phyloP scores from a whole-genome alignment of 73 alveolate genomes.

The Uronychia binucleata region DNA sequence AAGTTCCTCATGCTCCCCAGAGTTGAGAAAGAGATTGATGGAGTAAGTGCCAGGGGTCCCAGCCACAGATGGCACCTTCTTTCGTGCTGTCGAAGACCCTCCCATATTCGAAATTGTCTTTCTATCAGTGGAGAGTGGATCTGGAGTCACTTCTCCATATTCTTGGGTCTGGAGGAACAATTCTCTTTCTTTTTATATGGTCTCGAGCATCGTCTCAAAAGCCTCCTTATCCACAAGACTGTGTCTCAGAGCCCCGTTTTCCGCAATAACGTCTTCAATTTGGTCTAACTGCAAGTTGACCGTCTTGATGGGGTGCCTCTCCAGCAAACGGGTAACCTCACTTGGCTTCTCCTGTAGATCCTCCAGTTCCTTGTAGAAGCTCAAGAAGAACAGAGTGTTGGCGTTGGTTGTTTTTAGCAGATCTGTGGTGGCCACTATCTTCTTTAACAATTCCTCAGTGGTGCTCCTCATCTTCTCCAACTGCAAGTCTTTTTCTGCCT shows the following conservation, averaged over 20 bases:
- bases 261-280: neutral
- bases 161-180: neutral
- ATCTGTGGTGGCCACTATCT: neutral
- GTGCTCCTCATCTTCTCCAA: no score
- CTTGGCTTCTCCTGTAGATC: neutral
- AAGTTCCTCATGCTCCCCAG: neutral
- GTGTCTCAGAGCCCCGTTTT: neutral
- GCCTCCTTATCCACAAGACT: neutral
- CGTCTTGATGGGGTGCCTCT: neutral
- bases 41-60: neutral
- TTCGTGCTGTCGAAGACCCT: neutral
- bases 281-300: neutral
- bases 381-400: neutral
- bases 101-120: neutral
- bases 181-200: neutral
- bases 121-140: neutral
- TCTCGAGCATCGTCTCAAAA: neutral
- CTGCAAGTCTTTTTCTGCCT: neutral
- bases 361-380: neutral
- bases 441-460: neutral
- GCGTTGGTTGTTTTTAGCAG: neutral
- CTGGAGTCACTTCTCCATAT: neutral
- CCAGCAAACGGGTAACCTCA: neutral
- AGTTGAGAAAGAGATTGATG: no score
- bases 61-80: neutral